Evolutionary conservation across 2,329 filamentous ascomycete genomes (phyloP).

Genomic region (Ascochyta clinopodiicola): DNA sequence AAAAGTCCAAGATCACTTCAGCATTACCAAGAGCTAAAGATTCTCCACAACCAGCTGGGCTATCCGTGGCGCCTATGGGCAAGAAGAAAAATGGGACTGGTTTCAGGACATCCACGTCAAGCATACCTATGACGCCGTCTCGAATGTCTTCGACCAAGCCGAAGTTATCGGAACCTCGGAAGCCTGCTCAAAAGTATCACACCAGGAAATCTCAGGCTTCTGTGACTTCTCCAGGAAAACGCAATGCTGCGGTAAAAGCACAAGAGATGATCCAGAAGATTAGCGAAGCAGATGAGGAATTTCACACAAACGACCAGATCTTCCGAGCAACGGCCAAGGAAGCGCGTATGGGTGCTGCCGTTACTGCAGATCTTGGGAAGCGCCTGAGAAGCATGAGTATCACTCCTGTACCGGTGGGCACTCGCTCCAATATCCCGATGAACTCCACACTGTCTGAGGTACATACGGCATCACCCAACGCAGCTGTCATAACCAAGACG

Average conservation of each 20-base stretch:
- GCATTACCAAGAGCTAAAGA: neutral
- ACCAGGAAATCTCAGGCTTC: neutral
- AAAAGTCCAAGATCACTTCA: neutral
- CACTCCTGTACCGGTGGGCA: conserved; percentile 30
- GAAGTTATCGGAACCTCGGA: neutral
- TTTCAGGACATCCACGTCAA: neutral
- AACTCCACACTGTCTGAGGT: too few relatives aligned
- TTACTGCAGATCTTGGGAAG: neutral
- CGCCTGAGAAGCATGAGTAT: conserved; percentile 17
- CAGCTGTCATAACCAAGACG: too few relatives aligned
- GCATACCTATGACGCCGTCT: neutral
- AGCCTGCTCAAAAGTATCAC: neutral
- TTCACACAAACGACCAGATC: neutral
- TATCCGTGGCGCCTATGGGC: neutral
- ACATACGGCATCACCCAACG: too few relatives aligned
- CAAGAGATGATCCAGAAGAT: neutral
- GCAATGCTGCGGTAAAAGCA: neutral
- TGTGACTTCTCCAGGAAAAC: neutral
- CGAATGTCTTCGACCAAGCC: neutral
- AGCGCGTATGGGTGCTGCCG: neutral
- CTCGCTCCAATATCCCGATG: neutral
- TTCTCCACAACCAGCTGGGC: neutral
- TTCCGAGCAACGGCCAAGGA: neutral
- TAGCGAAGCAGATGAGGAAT: neutral
- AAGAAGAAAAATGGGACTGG: conserved; percentile 16